A percentile compares a stretch with the other conserved stretches of the same genome.
Conservation (phyloP, 257 asterid species). For the Phtheirospermum japonicum region DNA sequence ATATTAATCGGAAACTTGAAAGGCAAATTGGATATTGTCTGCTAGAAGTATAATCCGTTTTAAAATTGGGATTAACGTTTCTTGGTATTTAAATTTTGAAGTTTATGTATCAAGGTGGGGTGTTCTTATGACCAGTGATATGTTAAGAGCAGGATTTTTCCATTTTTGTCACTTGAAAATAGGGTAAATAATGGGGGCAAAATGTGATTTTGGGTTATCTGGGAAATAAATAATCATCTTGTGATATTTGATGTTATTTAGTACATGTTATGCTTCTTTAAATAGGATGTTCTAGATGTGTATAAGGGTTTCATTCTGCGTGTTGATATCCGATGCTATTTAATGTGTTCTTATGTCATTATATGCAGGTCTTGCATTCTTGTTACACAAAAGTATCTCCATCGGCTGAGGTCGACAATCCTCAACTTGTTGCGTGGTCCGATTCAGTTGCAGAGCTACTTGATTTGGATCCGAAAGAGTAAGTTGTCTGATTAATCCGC, state of each 20-base stretch:
- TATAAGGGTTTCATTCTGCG: neutral
- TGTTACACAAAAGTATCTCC: slow-evolving; percentile 87
- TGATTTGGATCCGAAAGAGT: slow-evolving; percentile 87
- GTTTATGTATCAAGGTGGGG: too few relatives aligned
- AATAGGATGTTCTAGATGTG: neutral
- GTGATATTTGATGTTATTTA: slow-evolving; percentile 10
- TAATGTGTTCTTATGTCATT: slow-evolving; percentile 9
- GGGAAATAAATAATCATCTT: neutral
- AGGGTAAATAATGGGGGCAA: neutral
- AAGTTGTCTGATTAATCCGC: slow-evolving; percentile 32
- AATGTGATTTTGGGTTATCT: slow-evolving; percentile 8
- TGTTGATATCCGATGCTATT: neutral
- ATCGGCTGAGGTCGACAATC: slow-evolving; percentile 80
- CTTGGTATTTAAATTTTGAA: neutral
- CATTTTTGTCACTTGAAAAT: neutral
- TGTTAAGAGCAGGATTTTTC: neutral
- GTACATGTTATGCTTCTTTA: neutral
- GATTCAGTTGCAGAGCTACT: slow-evolving; percentile 79
- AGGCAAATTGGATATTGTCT: neutral
- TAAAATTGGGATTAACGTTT: neutral
- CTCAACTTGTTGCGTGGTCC: slow-evolving; percentile 91
- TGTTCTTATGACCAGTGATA: neutral
- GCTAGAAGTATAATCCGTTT: neutral
- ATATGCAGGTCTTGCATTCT: slow-evolving; percentile 75
- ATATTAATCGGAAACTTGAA: neutral